These are phyloP conservation scores for Alliaria petiolata DNA, from an alignment of 345 rosid genomes.

Conservation along the genomic window DNA sequence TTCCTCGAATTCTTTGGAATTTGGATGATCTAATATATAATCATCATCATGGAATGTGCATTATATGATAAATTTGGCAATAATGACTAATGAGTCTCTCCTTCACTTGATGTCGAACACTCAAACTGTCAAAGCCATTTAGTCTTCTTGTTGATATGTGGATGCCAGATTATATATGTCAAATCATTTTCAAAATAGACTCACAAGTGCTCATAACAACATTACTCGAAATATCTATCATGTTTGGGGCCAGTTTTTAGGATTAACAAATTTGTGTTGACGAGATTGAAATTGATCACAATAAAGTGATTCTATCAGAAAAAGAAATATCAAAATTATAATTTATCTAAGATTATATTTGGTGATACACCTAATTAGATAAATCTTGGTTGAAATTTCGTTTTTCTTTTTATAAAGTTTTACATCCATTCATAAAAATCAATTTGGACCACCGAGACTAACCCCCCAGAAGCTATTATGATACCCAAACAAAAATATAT, in stretches of 20 bases:
- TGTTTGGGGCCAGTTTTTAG: background rate
- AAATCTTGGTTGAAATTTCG: no score
- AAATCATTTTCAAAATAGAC: conserved; percentile 9
- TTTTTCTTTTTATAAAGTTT: no score
- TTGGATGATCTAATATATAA: background rate
- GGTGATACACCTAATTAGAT: no score
- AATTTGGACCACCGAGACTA: no score
- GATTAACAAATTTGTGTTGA: background rate
- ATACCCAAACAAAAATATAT: no score
- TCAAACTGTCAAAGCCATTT: background rate
- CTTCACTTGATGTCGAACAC: background rate
- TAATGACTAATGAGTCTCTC: background rate
- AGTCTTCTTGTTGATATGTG: background rate
- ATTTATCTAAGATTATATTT: background rate
- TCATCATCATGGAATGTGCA: background rate
- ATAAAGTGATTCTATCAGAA: background rate
- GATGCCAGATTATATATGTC: background rate
- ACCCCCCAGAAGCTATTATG: no score
- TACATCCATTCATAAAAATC: no score
- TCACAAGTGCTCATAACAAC: background rate
- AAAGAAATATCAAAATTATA: background rate
- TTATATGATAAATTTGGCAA: background rate
- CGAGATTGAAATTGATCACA: background rate
- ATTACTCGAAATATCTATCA: conserved; percentile 2
- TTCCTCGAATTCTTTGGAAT: background rate